Evolutionary conservation across 371 early-diverging fungal species (phyloP), one percentile per base, ranked within the genome.

Genomic region (Apophysomyces variabilis): DNA sequence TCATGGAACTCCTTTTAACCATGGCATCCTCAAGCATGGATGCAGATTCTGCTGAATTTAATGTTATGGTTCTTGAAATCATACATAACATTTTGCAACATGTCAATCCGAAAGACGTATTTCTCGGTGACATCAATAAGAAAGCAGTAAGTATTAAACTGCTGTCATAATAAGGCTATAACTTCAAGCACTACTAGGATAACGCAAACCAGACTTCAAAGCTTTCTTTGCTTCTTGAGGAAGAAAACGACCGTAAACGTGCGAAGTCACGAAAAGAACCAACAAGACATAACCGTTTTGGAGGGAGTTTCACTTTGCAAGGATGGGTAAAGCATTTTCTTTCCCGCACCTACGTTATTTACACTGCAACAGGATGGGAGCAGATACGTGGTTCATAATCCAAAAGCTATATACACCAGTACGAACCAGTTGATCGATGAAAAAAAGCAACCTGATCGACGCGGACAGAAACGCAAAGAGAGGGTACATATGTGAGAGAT

Each of bases 61-160:
- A 91, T 64, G 67, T 85, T 5, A 72, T 88, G 12, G 75, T 89
- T 1, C 67, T 90, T 58, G 92, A 93, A 62, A 85, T 87, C 0
- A 62, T 90, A 8, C 90, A 84, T 66, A 76, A 88, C 61, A 59
- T 93, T 5, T 79, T 90, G 44, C 44, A 75, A 11, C 74, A 83
- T 13, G 76, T 86, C 7, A 76, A 79, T 38, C 80, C 89, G 7
- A 83, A 78, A 11, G 80, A 80, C 6, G 71, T 88, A 7, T 73
- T 79, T 38, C 36, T 57, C 8, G 62, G 64, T 32, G 26, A 50
- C 21, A 21, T 26, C 9, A 50, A 50, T 37, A 12, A 14, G 21
- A 66, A 54, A 37, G 46, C n/a, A 32, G 16, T 38, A 38, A 8
- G 18, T 16, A 45, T 9, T 11, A 45, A 0, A 14, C 4, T 32